Evolutionary conservation across 345 rosid species (phyloP), one percentile per base, ranked within the genome.

Genomic region (Citrus cavaleriei): DNA sequence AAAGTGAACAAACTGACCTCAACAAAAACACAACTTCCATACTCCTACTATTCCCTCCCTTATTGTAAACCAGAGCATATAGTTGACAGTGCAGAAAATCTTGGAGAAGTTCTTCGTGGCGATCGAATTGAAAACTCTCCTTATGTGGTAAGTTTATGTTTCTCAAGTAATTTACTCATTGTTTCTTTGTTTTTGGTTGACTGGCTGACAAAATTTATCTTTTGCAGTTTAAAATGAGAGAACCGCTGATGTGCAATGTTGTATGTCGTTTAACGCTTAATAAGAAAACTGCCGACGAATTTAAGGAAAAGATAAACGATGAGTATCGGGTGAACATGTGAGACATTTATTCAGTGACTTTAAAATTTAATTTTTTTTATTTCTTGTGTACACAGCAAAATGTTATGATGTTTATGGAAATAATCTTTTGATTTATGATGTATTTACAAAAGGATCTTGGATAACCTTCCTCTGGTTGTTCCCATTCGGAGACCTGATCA

Each of bases 101-200:
- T 93, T 19, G 97, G 98, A 61, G 98, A 95, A 88, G 97, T 95
- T 83, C 95, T 92, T 68, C 92, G 96, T 49, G 98, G 98, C 65
- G 98, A 93, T 83, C 93, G 97, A 38, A 93, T 93, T 55, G 98
- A 93, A 72, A 93, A 93, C 84, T 92, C 98, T 74, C 98, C 93
- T 30, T 90, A 89, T 87, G 91, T 87, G 85, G 97, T 92, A 79
- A 78, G 85, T 80, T 78, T 78, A 16, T 38, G 67, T 68, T 59
- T 27, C 22, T 54, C 30, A 12, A 25, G 24, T 34, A 30, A 58
- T 4, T 22, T 13, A 46, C 38, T 42, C 10, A 21, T 74, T 24
- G 64, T 49, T 27, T 68, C 10, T 67, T 8, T 67, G 19, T 21
- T 65, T 22, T 30, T 60, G 74, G 46, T 68, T 64, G 38, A 49